A percentile compares a stretch with the other conserved stretches of the same genome.
Evolutionary conservation across 2,329 filamentous ascomycete genomes (phyloP).

Genomic region (Neofusicoccum sp.): DNA sequence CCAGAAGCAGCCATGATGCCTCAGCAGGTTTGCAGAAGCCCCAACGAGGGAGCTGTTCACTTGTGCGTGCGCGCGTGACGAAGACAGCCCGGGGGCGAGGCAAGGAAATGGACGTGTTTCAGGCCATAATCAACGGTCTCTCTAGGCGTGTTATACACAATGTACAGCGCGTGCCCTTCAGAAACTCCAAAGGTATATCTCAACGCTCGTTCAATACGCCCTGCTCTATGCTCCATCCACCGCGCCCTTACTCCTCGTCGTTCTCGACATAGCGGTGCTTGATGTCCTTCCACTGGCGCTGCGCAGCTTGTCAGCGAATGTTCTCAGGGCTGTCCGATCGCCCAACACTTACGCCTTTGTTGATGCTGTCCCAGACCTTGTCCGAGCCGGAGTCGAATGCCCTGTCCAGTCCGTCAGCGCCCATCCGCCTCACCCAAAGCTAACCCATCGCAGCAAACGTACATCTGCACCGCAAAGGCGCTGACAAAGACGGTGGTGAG

Average conservation of each 20-base stretch:
- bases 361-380: slow-evolving; percentile 84
- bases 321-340: neutral
- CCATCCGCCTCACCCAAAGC: slow-evolving; percentile 20
- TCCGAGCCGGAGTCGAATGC: slow-evolving; percentile 80
- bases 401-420: slow-evolving; percentile 48
- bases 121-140: neutral
- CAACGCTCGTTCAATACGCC: slow-evolving; percentile 1
- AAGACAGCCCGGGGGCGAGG: neutral
- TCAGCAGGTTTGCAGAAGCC: too few species aligned
- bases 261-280: slow-evolving; percentile 79
- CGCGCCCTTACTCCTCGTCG: slow-evolving; percentile 58
- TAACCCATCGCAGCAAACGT: slow-evolving; percentile 42
- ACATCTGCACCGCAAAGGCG: slow-evolving; percentile 95
- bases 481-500: slow-evolving; percentile 79
- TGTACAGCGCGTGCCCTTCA: slow-evolving; percentile 6
- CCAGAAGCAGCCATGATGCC: too few species aligned
- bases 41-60: too few species aligned
- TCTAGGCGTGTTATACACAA: slow-evolving; percentile 16
- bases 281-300: slow-evolving; percentile 99
- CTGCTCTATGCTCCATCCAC: neutral
- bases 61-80: too few species aligned
- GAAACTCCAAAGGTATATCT: slow-evolving; percentile 1
- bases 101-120: slow-evolving; percentile 1
- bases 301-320: slow-evolving; percentile 28
- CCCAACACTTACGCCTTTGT: slow-evolving; percentile 76